Conservation (phyloP, 2,329 filamentous ascomycete species). For the Botrytis porri region DNA sequence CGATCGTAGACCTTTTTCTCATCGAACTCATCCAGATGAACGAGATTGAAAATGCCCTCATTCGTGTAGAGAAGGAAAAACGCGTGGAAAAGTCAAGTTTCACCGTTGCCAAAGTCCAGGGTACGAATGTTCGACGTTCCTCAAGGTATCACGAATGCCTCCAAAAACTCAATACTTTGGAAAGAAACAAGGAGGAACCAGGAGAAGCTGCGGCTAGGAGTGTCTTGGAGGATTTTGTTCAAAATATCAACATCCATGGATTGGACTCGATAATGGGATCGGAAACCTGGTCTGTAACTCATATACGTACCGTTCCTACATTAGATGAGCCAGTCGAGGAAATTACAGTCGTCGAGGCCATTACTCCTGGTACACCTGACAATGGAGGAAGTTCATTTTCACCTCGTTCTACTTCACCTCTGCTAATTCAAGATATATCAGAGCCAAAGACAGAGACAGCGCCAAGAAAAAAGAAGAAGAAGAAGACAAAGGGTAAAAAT, state of each 20-base stretch:
- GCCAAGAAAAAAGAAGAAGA: slow-evolving; percentile 2
- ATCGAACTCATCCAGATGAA: neutral
- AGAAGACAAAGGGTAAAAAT: neutral
- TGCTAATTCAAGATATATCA: neutral
- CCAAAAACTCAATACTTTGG: neutral
- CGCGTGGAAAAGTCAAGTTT: neutral
- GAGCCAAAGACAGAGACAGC: neutral
- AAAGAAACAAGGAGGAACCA: neutral
- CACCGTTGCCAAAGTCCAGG: neutral
- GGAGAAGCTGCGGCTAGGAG: neutral
- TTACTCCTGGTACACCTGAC: neutral
- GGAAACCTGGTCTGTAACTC: slow-evolving; percentile 6
- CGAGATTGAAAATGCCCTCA: slow-evolving; percentile 3
- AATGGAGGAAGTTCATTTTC: neutral
- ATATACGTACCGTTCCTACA: neutral
- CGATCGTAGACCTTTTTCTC: neutral
- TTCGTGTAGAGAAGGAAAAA: neutral
- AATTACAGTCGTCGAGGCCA: neutral
- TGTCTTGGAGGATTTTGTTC: neutral
- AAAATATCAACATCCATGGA: neutral
- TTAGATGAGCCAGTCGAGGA: neutral
- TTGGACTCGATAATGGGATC: slow-evolving; percentile 10
- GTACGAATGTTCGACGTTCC: slow-evolving; percentile 8
- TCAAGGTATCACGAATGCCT: neutral
- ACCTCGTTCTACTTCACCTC: neutral